Evolutionary conservation across 345 rosid genomes (phyloP).

Genomic region (Gossypium arboreum): DNA sequence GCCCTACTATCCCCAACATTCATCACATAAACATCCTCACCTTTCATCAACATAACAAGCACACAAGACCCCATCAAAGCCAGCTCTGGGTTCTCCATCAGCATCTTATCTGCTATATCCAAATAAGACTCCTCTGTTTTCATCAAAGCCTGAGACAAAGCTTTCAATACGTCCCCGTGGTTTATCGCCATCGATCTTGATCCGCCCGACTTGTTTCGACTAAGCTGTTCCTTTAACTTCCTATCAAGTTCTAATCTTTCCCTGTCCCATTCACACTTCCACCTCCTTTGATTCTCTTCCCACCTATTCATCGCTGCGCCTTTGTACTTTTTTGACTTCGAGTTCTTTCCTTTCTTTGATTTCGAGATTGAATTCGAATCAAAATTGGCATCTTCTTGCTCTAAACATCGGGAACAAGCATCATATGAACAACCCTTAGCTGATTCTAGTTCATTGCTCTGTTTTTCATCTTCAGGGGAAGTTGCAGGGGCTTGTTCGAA

Average conservation of each 20-base stretch:
- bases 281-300: slow-evolving; percentile 69
- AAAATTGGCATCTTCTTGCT: slow-evolving; percentile 26
- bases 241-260: slow-evolving; percentile 69
- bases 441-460: slow-evolving; percentile 7
- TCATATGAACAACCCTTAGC: slow-evolving; percentile 13
- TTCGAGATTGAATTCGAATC: slow-evolving; percentile 30
- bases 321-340: slow-evolving; percentile 25
- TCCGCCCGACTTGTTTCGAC: slow-evolving; percentile 24
- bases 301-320: slow-evolving; percentile 42
- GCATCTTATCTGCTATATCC: slow-evolving; percentile 79
- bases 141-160: slow-evolving; percentile 71
- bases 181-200: slow-evolving; percentile 31
- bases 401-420: slow-evolving; percentile 32
- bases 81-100: slow-evolving; percentile 83
- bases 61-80: slow-evolving; percentile 98
- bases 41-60: slow-evolving; percentile 90
- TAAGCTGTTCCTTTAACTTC: slow-evolving; percentile 54
- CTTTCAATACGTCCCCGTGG: slow-evolving; percentile 69
- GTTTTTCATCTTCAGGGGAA: slow-evolving; percentile 17
- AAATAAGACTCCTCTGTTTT: slow-evolving; percentile 87
- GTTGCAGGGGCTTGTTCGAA: slow-evolving; percentile 36
- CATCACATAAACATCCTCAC: slow-evolving; percentile 91
- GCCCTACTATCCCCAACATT: slow-evolving; percentile 96
- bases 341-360: slow-evolving; percentile 33
- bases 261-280: slow-evolving; percentile 72